Percentiles rank a stretch among this genome's conserved stretches.
Evolutionary conservation across 129 eudicot genomes (phyloP).

Genomic region (Heracleum sosnowskyi): DNA sequence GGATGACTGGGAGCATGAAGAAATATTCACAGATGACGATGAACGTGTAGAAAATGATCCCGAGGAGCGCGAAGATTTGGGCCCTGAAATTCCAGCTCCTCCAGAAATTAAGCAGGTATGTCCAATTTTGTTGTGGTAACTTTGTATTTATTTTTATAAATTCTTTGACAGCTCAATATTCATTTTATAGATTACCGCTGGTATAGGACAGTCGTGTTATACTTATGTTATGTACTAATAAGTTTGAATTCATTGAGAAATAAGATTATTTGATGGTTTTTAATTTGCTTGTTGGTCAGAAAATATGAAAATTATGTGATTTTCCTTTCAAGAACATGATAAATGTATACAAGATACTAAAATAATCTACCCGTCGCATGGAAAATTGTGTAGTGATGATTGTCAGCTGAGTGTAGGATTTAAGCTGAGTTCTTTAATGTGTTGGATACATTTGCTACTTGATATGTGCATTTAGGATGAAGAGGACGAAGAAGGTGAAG

Average conservation of each 20-base stretch:
- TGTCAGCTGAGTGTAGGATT: not conserved
- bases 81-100: constrained; percentile 97
- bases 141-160: not conserved
- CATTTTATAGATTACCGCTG: not conserved
- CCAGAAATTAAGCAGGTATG: constrained; percentile 75
- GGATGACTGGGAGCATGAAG: constrained; percentile 99
- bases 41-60: constrained; percentile 83
- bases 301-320: not conserved
- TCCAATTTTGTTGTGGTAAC: constrained; percentile 6
- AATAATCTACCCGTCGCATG: not conserved
- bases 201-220: not conserved
- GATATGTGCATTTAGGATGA: constrained; percentile 53
- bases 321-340: not conserved
- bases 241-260: not conserved
- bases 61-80: constrained; percentile 95
- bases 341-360: not conserved
- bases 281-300: not conserved
- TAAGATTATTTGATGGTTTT: not conserved
- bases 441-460: not conserved
- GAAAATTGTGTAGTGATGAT: not conserved
- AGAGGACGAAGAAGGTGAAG: constrained; percentile 76
- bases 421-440: not conserved
- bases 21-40: constrained; percentile 95
- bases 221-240: not conserved
- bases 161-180: not conserved